Evolutionary conservation across 2,329 filamentous ascomycete species (phyloP).

Genomic region (Simplicillium aogashimaense): DNA sequence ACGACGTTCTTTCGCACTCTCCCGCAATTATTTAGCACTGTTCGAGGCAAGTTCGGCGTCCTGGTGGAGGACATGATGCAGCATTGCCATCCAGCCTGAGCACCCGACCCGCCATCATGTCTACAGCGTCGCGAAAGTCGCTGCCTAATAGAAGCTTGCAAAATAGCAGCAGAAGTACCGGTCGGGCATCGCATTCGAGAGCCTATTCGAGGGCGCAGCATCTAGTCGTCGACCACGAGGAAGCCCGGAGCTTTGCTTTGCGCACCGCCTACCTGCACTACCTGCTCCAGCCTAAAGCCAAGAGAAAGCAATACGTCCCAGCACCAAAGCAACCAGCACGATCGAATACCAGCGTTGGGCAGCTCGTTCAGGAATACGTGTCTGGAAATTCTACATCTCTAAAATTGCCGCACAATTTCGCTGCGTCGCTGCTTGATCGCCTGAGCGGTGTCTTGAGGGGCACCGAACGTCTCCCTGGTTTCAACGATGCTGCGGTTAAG

Average conservation of each 20-base stretch:
- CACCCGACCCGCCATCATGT: constrained; percentile 28
- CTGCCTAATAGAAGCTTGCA: constrained; percentile 33
- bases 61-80: too few relatives aligned
- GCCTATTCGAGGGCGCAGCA: constrained; percentile 35
- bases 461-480: constrained; percentile 76
- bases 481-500: constrained; percentile 82
- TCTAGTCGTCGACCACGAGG: constrained; percentile 52
- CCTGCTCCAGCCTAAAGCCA: constrained; percentile 81
- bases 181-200: constrained; percentile 20
- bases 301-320: constrained; percentile 78
- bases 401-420: constrained; percentile 49
- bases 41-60: too few relatives aligned
- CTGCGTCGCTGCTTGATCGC: constrained; percentile 51
- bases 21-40: too few relatives aligned
- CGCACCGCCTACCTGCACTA: constrained; percentile 88
- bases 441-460: constrained; percentile 74
- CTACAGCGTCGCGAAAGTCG: constrained; percentile 38
- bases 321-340: constrained; percentile 50
- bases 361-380: constrained; percentile 80
- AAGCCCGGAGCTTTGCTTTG: constrained; percentile 86
- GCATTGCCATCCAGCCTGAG: constrained; percentile 6
- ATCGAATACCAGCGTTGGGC: constrained; percentile 65
- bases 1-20: too few relatives aligned
- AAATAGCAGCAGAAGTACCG: constrained; percentile 31
- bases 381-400: constrained; percentile 36